Conservation (phyloP, 2,329 filamentous ascomycete species). For the Phoma sp. region DNA sequence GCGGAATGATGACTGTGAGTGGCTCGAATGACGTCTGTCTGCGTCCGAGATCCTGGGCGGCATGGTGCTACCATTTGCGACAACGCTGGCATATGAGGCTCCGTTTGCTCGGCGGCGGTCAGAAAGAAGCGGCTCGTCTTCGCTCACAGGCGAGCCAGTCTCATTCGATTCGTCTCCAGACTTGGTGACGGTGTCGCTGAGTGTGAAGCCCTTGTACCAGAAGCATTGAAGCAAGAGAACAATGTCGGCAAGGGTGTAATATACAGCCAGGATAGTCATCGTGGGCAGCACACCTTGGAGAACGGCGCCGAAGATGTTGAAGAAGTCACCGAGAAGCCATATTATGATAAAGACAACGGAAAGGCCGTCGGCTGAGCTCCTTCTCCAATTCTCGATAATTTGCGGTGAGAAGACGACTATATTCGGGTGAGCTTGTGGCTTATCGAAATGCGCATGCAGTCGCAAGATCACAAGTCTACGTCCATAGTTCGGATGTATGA, state of each 20-base stretch:
- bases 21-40: constrained; percentile 39
- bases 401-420: constrained; percentile 90
- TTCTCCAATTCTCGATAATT: constrained; percentile 92
- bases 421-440: not conserved
- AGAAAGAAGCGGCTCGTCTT: constrained; percentile 45
- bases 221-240: constrained; percentile 90
- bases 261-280: constrained; percentile 93
- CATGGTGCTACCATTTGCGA: constrained; percentile 25
- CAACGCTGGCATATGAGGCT: constrained; percentile 17
- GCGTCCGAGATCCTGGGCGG: constrained; percentile 48
- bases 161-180: constrained; percentile 31
- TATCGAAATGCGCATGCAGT: not conserved
- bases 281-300: constrained; percentile 91
- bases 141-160: constrained; percentile 43
- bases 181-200: constrained; percentile 45
- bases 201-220: constrained; percentile 85
- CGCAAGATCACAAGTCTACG: not conserved
- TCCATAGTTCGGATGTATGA: not conserved
- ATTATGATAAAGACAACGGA: constrained; percentile 91
- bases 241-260: constrained; percentile 91
- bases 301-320: constrained; percentile 93
- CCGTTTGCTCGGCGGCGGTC: constrained; percentile 36
- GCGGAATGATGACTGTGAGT: constrained; percentile 47
- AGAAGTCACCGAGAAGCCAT: constrained; percentile 93
- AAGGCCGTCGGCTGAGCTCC: constrained; percentile 83